Evolutionary conservation across 208 protist species (phyloP).

Genomic region (Acanthamoeba royreba): DNA sequence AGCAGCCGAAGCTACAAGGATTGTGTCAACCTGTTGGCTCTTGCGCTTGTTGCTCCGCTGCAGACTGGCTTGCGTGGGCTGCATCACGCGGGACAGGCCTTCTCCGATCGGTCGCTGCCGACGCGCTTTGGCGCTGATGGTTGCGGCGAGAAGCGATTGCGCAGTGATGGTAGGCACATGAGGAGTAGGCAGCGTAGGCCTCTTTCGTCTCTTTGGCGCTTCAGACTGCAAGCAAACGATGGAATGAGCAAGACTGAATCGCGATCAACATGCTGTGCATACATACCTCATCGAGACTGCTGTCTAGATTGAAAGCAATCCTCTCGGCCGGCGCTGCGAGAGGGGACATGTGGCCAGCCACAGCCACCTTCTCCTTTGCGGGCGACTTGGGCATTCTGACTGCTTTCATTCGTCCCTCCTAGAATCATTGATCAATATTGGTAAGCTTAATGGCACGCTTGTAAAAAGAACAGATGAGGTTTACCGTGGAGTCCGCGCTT

Average conservation of each 20-base stretch:
- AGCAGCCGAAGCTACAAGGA: not conserved
- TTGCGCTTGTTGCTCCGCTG: constrained; percentile 18
- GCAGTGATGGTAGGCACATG: not conserved
- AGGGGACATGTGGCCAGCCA: not conserved
- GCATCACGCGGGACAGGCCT: not conserved
- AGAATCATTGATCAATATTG: not conserved
- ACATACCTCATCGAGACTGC: not conserved
- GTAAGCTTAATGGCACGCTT: not conserved
- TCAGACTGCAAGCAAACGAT: not conserved
- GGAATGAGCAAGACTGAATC: not conserved
- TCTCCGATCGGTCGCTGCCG: not conserved
- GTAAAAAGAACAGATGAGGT: not conserved
- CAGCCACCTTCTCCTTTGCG: not conserved
- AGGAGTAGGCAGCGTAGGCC: not conserved
- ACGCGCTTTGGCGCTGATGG: not conserved
- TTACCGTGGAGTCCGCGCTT: not conserved
- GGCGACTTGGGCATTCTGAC: not conserved
- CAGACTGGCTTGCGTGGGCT: not conserved
- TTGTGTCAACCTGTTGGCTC: not conserved
- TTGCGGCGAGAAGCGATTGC: not conserved
- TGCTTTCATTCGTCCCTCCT: not conserved
- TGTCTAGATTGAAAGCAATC: not conserved
- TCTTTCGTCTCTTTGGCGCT: not conserved
- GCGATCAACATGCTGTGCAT: too few relatives aligned
- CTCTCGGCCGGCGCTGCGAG: not conserved